Base-by-base conservation (phyloP, 192 early-diverging fungal genomes). In the Mortierella hygrophila region DNA sequence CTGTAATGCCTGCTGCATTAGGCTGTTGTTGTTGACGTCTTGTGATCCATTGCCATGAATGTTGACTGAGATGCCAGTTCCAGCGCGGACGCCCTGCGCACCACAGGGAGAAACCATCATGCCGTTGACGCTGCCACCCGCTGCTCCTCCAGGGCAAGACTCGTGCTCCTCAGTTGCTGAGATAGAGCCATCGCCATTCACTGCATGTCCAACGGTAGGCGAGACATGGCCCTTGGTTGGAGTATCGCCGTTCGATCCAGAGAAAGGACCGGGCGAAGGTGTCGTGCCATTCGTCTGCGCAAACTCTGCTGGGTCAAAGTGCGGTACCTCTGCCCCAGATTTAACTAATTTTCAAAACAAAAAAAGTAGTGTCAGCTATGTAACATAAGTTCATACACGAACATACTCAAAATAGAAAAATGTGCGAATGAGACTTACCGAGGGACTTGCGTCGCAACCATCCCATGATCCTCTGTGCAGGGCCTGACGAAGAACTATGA, bases 381-480 rank as follows among this genome's bases (percentile, higher is more conserved):
- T 47, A n/a, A 54, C 3, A 74, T 11, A 46, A 72, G 73, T 47
- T 29, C 65, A 68, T 38, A 29, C 41, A 35, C 44, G 32, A 20
- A 23, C 32, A 76, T 5, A 55, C 16, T 46, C 44, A 46, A 68
- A 42, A 52, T 41, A 23, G 5, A 29, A 18, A 49, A 1, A 70
- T 32, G 38, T 26, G 20, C 6, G 6, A 0, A 11, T 38, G 7
- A 42, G 40, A 54, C 82, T 77, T 90, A 91, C 92, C 88, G 38
- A 88, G 46, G 23, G 91, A 90, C 55, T 92, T 92, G 82, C 94
- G 90, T 60, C 93, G 91, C 46, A 96, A 91, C 95, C 95, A 96
- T 70, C 92, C 93, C 88, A 94, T 94, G n/a, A 96, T 90, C 40
- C 92, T 94, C 76, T 93, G 92, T 4, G 93, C 94, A 0, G 94